Evolutionary conservation across 2,329 filamentous ascomycete genomes (phyloP), one percentile per base, ranked within the genome.

Genomic region (Aciculosporium take): DNA sequence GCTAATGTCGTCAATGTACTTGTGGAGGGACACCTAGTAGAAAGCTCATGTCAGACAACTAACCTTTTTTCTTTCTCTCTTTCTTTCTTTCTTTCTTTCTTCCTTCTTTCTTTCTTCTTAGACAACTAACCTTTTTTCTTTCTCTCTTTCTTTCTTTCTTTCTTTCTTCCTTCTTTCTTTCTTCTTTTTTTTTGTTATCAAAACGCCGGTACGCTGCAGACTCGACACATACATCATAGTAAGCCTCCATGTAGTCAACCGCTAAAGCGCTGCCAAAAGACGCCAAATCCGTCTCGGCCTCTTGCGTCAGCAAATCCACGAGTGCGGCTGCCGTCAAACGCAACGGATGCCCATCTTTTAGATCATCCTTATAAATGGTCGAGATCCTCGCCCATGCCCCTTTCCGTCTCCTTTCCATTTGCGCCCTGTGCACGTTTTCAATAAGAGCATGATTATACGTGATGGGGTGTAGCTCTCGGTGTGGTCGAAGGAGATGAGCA

Each of bases 391-490:
- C 18, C 6, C 24, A 10, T 7, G 51, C 39, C 18, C 38, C 21
- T 4, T 5, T 10, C 5, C 17, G 31, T 4, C 44, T 29, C 8
- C 51, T 41, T 8, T 49, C 36, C 6, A 28, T n/a, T 3, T 55
- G 53, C 30, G 55, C 42, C 1, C 52, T 49, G 27, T 60, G 53
- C 1, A 70, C 51, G 1, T 51, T 54, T 12, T 67, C 53, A 0
- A 58, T 59, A 20, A 68, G 71, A 24, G 68, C 55, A 12, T 65
- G 55, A 34, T 74, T 71, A 45, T 76, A 75, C 0, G 70, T 76
- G 34, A 72, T 69, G 0, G 69, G 68, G 48, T 73, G 66, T 0
- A 60, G 51, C 3, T 53, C 37, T 5, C 52, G 45, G 60, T 67
- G 54, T 70, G 62, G 5, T 3, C 54, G 49, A 0, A 79, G 52